Evolutionary conservation across 176 grass and related monocot species (phyloP).

Genomic region (Lolium multiflorum): DNA sequence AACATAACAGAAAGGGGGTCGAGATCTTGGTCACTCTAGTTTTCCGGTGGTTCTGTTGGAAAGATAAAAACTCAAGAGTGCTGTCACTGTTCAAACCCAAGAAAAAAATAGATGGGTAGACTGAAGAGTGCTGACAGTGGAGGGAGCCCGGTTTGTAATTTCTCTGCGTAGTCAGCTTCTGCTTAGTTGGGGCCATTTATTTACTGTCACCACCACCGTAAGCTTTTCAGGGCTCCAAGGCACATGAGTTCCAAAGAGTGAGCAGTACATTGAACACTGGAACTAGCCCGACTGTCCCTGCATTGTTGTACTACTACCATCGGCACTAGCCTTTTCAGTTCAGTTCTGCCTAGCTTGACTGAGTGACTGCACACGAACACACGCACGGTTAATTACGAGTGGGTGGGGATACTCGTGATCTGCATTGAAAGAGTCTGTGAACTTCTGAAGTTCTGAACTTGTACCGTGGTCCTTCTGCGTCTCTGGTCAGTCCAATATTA

Average conservation of each 20-base stretch:
- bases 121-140: neutral
- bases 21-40: neutral
- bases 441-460: neutral
- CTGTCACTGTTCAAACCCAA: neutral
- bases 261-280: neutral
- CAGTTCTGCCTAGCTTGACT: neutral
- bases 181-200: no score
- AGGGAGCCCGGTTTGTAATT: neutral
- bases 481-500: neutral
- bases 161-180: neutral
- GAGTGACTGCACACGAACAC: neutral
- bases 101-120: neutral
- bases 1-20: neutral
- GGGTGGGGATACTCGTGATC: neutral
- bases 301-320: neutral
- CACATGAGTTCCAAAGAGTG: neutral
- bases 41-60: neutral
- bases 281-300: neutral
- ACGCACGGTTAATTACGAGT: neutral
- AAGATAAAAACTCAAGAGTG: neutral
- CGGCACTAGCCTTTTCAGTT: neutral
- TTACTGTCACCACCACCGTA: neutral
- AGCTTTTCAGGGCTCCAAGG: neutral
- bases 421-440: neutral
- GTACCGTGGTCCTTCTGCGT: neutral